phyloP scores from a whole-genome alignment of 225 moss, liverwort and hornwort genomes.

The Pseudisothecium myosuroides region DNA sequence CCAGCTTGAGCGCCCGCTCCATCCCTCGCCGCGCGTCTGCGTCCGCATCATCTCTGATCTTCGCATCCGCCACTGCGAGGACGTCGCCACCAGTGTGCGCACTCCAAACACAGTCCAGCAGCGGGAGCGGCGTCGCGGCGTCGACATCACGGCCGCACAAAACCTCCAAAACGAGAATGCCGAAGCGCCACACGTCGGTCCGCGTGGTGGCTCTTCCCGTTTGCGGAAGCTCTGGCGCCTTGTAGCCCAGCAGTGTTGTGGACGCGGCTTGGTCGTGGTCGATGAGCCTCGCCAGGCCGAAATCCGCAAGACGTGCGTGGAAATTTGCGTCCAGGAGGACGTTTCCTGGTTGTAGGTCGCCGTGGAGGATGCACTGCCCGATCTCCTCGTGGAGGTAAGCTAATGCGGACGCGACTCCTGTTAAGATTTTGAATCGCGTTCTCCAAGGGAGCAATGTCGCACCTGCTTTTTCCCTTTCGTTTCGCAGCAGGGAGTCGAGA shows the following conservation, averaged over 20 bases:
- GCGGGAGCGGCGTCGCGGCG: neutral
- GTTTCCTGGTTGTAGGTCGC: slow-evolving; percentile 19
- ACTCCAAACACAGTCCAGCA: slow-evolving; percentile 40
- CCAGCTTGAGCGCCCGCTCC: slow-evolving; percentile 8
- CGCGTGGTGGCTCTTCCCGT: slow-evolving; percentile 23
- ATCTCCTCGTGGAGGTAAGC: slow-evolving; percentile 34
- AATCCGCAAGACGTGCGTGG: slow-evolving; percentile 20
- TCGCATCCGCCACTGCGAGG: slow-evolving; percentile 4
- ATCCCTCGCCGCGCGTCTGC: neutral
- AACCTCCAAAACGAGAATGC: slow-evolving; percentile 47
- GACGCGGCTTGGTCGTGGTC: slow-evolving; percentile 13
- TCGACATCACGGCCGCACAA: slow-evolving; percentile 5
- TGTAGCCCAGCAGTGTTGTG: slow-evolving; percentile 24
- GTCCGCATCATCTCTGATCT: neutral
- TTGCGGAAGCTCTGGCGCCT: slow-evolving; percentile 47
- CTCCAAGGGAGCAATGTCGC: slow-evolving; percentile 11
- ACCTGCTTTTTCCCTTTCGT: neutral
- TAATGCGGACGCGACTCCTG: slow-evolving; percentile 29
- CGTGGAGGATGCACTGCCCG: slow-evolving; percentile 26
- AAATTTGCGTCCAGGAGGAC: slow-evolving; percentile 21
- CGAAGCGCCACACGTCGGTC: slow-evolving; percentile 62
- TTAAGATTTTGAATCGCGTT: slow-evolving; percentile 22
- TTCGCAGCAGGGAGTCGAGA: slow-evolving; percentile 5
- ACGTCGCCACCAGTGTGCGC: slow-evolving; percentile 15
- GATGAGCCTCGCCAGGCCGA: slow-evolving; percentile 18